Conservation (phyloP, 2,329 filamentous ascomycete species). For the Exophiala phaeomuriformis region DNA sequence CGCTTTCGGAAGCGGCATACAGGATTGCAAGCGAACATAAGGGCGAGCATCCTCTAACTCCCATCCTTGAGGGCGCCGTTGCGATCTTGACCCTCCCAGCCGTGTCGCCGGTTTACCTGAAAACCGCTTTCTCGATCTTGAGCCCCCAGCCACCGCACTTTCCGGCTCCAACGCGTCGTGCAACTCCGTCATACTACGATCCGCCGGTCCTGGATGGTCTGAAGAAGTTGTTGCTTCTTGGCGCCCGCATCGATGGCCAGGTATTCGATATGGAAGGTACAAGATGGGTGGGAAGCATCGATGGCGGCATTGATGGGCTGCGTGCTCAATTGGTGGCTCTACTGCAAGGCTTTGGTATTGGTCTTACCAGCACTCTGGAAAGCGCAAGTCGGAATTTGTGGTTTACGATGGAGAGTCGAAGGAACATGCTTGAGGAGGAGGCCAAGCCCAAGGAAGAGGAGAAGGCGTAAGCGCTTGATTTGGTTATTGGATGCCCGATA, state of each 20-base stretch:
- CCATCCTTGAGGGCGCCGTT: slow-evolving; percentile 73
- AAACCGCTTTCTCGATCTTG: slow-evolving; percentile 70
- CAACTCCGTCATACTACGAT: slow-evolving; percentile 75
- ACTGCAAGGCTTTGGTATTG: slow-evolving; percentile 71
- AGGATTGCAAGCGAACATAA: slow-evolving; percentile 44
- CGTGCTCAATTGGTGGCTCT: slow-evolving; percentile 74
- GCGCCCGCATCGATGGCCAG: slow-evolving; percentile 77
- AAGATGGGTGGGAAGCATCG: slow-evolving; percentile 67
- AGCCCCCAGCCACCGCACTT: slow-evolving; percentile 63
- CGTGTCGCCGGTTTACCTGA: slow-evolving; percentile 77
- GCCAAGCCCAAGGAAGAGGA: slow-evolving; percentile 31
- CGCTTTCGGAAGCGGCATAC: slow-evolving; percentile 52
- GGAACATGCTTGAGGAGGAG: slow-evolving; percentile 73
- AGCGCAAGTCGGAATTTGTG: slow-evolving; percentile 74
- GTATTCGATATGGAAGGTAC: slow-evolving; percentile 69
- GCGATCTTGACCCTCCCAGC: slow-evolving; percentile 72
- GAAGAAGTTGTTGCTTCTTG: slow-evolving; percentile 79
- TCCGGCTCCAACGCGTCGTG: slow-evolving; percentile 67
- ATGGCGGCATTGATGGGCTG: slow-evolving; percentile 74
- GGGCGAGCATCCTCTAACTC: slow-evolving; percentile 56
- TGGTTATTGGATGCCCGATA: neutral
- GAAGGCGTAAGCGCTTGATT: neutral
- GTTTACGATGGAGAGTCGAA: slow-evolving; percentile 77
- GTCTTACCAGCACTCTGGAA: slow-evolving; percentile 71
- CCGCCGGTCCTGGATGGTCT: slow-evolving; percentile 69